phyloP scores from a whole-genome alignment of 192 early-diverging fungal genomes.

The Podila epigama region DNA sequence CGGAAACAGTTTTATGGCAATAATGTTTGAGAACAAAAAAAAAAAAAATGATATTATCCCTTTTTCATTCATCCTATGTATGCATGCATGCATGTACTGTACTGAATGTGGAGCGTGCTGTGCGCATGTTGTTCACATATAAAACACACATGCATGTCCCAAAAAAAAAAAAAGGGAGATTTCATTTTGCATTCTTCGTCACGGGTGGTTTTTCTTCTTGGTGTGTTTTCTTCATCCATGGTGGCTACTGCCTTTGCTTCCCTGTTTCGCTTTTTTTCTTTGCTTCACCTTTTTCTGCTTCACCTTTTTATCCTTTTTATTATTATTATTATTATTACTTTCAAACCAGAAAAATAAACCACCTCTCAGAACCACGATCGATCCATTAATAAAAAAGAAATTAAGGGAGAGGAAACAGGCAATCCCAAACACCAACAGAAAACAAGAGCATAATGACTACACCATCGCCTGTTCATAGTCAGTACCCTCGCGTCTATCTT shows the following conservation, averaged over 20 bases:
- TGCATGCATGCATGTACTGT: too few species aligned
- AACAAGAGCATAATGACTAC: conserved; percentile 16
- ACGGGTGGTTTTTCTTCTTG: not conserved
- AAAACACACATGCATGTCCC: too few species aligned
- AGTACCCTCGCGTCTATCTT: conserved; percentile 50
- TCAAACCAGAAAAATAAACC: not conserved
- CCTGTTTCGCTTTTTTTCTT: not conserved
- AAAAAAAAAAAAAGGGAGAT: too few species aligned
- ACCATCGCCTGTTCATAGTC: conserved; percentile 33
- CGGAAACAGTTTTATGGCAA: not conserved
- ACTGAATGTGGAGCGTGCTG: too few species aligned
- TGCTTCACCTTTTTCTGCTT: not conserved
- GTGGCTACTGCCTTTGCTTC: not conserved
- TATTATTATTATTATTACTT: not conserved
- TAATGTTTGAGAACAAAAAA: not conserved
- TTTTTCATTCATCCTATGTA: too few species aligned
- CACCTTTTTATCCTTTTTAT: not conserved
- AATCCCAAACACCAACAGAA: not conserved
- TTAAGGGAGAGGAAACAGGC: not conserved
- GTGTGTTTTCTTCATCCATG: not conserved
- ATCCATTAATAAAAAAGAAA: not conserved
- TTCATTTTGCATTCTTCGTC: too few species aligned
- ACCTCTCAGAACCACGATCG: not conserved
- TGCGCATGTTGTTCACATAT: too few species aligned
- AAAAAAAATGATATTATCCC: not conserved